Conservation (phyloP, 108 stramenopile species). For the Nannochloropsis oceanica region DNA sequence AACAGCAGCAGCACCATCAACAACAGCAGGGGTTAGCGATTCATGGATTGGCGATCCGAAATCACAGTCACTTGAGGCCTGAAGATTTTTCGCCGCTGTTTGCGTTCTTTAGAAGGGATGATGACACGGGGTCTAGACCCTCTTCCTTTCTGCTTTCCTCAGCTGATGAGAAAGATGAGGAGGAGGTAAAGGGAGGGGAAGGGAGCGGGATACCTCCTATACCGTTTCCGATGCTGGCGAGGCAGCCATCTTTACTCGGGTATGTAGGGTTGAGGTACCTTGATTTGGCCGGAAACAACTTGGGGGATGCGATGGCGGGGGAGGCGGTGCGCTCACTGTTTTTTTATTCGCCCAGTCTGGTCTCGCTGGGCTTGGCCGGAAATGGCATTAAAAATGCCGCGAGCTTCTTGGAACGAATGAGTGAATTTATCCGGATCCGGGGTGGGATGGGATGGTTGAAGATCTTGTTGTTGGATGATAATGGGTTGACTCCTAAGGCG, state of each 20-base stretch:
- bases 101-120: not conserved
- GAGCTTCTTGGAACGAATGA: not conserved
- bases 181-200: not conserved
- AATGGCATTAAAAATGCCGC: not conserved
- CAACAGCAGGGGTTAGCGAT: not conserved
- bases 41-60: not conserved
- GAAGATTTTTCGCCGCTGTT: not conserved
- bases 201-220: not conserved
- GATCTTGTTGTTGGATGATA: not conserved
- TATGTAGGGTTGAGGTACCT: not conserved
- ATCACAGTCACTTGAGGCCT: not conserved
- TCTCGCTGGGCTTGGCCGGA: not conserved
- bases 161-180: not conserved
- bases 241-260: not conserved
- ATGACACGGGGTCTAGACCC: not conserved
- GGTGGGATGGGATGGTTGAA: not conserved
- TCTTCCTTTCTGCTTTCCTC: not conserved
- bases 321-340: not conserved
- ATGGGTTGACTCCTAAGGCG: not conserved
- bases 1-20: not conserved
- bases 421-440: not conserved
- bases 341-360: not conserved
- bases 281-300: not conserved
- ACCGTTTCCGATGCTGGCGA: not conserved
- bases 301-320: not conserved